phyloP scores from a whole-genome alignment of 345 rosid species.

The Xanthoceras sorbifolium region DNA sequence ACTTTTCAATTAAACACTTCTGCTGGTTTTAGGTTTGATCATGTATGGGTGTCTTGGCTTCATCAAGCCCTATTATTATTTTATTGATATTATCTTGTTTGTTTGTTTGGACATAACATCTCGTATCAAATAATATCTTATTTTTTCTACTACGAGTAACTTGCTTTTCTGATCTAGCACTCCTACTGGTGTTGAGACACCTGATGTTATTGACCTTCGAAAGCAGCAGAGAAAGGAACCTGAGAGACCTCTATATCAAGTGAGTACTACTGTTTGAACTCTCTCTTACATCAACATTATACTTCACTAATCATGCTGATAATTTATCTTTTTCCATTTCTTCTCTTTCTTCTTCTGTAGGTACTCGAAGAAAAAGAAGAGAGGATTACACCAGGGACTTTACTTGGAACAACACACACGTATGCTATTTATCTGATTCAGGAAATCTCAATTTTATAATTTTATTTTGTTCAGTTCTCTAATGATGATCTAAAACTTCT shows the following conservation, averaged over 20 bases:
- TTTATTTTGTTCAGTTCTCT: not conserved
- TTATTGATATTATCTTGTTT: too few species aligned
- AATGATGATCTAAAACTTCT: not conserved
- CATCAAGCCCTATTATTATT: not conserved
- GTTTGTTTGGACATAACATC: not conserved
- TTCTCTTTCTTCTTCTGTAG: slow-evolving; percentile 35
- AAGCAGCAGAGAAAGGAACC: slow-evolving; percentile 99
- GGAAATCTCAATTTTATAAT: not conserved
- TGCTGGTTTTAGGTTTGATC: not conserved
- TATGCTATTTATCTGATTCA: slow-evolving; percentile 29
- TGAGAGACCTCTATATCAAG: slow-evolving; percentile 90
- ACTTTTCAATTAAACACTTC: not conserved
- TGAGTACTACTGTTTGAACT: slow-evolving; percentile 35
- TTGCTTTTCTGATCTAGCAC: slow-evolving; percentile 52
- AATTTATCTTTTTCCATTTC: not conserved
- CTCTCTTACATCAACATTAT: not conserved
- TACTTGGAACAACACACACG: slow-evolving; percentile 94
- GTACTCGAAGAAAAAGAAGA: slow-evolving; percentile 90
- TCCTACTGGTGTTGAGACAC: slow-evolving; percentile 99
- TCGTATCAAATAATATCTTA: not conserved
- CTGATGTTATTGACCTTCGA: slow-evolving; percentile 98
- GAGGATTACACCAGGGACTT: slow-evolving; percentile 78
- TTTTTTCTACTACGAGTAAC: not conserved
- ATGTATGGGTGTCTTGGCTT: not conserved
- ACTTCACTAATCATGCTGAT: not conserved